Evolutionary conservation across 192 early-diverging fungal species (phyloP).

Genomic region (Chytriomyces confervae): DNA sequence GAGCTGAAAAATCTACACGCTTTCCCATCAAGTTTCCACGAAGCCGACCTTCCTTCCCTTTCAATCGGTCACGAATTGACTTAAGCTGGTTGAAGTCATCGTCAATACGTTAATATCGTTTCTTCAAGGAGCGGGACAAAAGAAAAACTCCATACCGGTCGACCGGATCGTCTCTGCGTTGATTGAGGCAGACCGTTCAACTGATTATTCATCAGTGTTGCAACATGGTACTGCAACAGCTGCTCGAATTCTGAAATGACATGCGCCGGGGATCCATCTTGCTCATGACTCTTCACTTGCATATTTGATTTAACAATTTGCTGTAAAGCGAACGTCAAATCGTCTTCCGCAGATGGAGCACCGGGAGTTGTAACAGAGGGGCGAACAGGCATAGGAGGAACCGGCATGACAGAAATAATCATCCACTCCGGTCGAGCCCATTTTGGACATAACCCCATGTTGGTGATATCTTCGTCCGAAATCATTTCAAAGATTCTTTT

Average conservation of each 20-base stretch:
- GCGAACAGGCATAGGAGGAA: slow-evolving; percentile 95
- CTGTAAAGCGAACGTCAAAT: slow-evolving; percentile 93
- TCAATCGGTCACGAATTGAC: slow-evolving; percentile 92
- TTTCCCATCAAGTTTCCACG: slow-evolving; percentile 99
- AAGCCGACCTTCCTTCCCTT: slow-evolving; percentile 98
- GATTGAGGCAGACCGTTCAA: slow-evolving; percentile 89
- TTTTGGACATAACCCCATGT: slow-evolving; percentile 87
- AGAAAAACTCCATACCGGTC: slow-evolving; percentile 69
- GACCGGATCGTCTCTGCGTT: slow-evolving; percentile 84
- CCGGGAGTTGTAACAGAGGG: slow-evolving; percentile 96
- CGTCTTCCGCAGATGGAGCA: slow-evolving; percentile 85
- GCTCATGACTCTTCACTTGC: slow-evolving; percentile 76
- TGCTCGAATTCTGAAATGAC: slow-evolving; percentile 87
- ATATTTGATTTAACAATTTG: slow-evolving; percentile 95
- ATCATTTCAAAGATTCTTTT: slow-evolving; percentile 86
- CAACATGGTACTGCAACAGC: slow-evolving; percentile 91
- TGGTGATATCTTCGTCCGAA: slow-evolving; percentile 79
- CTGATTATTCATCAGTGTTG: slow-evolving; percentile 98
- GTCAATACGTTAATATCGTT: neutral
- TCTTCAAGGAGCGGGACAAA: neutral
- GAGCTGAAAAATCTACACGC: slow-evolving; percentile 98
- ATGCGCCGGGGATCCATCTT: slow-evolving; percentile 87
- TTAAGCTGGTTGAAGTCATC: slow-evolving; percentile 65
- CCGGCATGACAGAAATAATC: slow-evolving; percentile 91
- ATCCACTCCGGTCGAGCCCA: slow-evolving; percentile 99